Percentiles rank a stretch among this genome's conserved stretches.
Conservation (phyloP, 495 filamentous ascomycete species). For the Delitschia confertaspora region DNA sequence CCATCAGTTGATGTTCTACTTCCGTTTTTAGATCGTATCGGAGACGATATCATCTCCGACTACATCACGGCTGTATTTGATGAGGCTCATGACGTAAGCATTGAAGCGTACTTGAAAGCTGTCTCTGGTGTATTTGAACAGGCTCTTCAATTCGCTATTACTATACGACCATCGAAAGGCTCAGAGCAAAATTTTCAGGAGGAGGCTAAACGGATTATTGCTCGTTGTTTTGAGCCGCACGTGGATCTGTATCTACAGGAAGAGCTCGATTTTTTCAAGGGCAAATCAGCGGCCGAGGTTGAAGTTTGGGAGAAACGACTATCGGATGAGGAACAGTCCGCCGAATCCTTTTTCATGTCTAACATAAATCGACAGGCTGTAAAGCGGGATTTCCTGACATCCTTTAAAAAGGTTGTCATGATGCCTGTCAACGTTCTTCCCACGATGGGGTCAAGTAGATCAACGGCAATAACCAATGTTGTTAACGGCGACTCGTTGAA, state of each 20-base stretch:
- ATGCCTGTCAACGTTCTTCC: slow-evolving; percentile 86
- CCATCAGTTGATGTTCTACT: slow-evolving; percentile 60
- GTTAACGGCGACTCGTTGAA: slow-evolving; percentile 20
- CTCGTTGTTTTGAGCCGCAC: slow-evolving; percentile 77
- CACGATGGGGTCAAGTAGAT: slow-evolving; percentile 40
- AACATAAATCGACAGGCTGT: slow-evolving; percentile 90
- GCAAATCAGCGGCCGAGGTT: slow-evolving; percentile 65
- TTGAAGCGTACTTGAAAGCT: slow-evolving; percentile 74
- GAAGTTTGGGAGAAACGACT: slow-evolving; percentile 82
- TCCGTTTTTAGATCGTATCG: slow-evolving; percentile 70
- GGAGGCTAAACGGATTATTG: slow-evolving; percentile 50
- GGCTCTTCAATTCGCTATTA: slow-evolving; percentile 62
- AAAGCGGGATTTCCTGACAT: slow-evolving; percentile 90
- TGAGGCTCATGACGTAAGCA: slow-evolving; percentile 69
- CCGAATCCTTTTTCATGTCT: slow-evolving; percentile 89
- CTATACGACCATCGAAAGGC: slow-evolving; percentile 54
- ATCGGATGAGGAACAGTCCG: slow-evolving; percentile 79
- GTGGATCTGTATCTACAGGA: slow-evolving; percentile 89
- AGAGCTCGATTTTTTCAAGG: slow-evolving; percentile 78
- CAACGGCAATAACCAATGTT: slow-evolving; percentile 30
- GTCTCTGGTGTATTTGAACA: slow-evolving; percentile 83
- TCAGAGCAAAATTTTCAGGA: slow-evolving; percentile 49
- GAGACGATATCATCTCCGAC: slow-evolving; percentile 75
- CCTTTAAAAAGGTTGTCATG: slow-evolving; percentile 98
- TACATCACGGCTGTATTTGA: slow-evolving; percentile 83